Base-by-base conservation (phyloP, 1,284 basidiomycete genomes). In the Naganishia liquefaciens region DNA sequence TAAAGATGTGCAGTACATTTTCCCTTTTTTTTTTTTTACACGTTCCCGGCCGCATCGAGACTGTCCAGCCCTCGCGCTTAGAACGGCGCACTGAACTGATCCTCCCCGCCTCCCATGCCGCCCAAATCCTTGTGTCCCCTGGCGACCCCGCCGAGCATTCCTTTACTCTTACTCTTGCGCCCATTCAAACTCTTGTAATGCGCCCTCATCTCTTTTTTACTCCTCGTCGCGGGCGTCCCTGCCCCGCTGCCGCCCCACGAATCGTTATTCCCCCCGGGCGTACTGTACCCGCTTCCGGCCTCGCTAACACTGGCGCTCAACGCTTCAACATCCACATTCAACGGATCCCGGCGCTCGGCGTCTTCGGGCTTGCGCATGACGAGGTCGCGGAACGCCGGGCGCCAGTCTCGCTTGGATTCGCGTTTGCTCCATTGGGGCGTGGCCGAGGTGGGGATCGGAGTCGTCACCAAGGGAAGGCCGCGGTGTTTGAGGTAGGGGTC, bases 111-210 rank as follows among this genome's bases (percentile, higher is more conserved):
- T 27, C 68, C 68, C 39, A 54, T 54, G 27, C 68, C 60, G 30
- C 65, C 57, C 42, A 47, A 28, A 65, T 68, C 67, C 50, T 61
- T 65, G 13, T 61, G 40, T 4, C 66, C 66, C 28, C 57, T 54
- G 9, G 17, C 17, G 7, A 47, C 37, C 6, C 76, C 77, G 19
- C 77, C 78, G 73, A 78, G 75, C 69, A 73, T 91, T 53, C 79
- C 82, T 76, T 87, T 89, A 5, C 71, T 69, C 68, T 80, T 79
- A 10, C 85, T 81, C 80, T 93, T 94, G 68, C 91, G 83, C 11
- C 91, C 91, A 21, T 88, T 88, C 9, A 93, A 80, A 62, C 91
- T 88, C 80, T 93, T 93, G 80, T 94, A 94, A 82, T 87, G 87
- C 73, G 88, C 88, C 43, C 91, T 83, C 85, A 92, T 91, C 76